Conservation (phyloP, 768 basidiomycete genomes). For the Macrolepiota fuliginosa region DNA sequence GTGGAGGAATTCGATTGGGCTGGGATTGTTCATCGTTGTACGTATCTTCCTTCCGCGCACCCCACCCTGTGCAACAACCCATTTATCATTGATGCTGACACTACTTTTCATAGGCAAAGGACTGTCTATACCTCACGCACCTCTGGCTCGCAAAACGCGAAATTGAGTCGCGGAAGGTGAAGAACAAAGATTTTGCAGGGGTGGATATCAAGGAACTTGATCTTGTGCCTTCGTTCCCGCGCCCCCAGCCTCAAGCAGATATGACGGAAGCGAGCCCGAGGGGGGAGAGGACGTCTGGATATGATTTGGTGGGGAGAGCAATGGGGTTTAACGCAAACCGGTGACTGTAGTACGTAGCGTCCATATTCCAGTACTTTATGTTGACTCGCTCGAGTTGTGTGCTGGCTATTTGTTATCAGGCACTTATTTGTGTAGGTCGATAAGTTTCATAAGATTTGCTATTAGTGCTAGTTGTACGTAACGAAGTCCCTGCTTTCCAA, state of each 20-base stretch:
- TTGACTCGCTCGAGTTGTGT: too few relatives aligned
- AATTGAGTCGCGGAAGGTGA: slow-evolving; percentile 64
- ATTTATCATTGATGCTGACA: neutral
- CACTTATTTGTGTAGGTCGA: too few relatives aligned
- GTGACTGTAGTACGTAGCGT: too few relatives aligned
- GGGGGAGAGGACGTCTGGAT: too few relatives aligned
- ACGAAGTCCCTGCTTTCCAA: too few relatives aligned
- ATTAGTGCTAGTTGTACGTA: too few relatives aligned
- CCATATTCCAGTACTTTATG: too few relatives aligned
- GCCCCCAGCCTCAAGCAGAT: neutral
- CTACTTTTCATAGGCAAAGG: slow-evolving; percentile 48
- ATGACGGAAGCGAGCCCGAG: neutral
- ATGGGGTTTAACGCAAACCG: neutral
- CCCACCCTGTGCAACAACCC: neutral
- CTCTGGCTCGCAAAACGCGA: slow-evolving; percentile 72
- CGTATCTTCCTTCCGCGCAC: slow-evolving; percentile 17
- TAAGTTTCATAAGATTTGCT: too few relatives aligned
- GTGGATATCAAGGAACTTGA: slow-evolving; percentile 69
- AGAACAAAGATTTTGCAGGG: slow-evolving; percentile 68
- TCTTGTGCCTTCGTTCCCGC: slow-evolving; percentile 26
- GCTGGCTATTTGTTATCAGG: too few relatives aligned
- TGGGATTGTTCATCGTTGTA: slow-evolving; percentile 68
- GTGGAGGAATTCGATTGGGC: slow-evolving; percentile 69
- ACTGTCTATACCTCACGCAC: slow-evolving; percentile 64
- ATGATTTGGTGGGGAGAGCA: neutral